These are phyloP conservation scores for Pinus tabuliformis DNA, from an alignment of 75 land plant species.

Conservation along the genomic window DNA sequence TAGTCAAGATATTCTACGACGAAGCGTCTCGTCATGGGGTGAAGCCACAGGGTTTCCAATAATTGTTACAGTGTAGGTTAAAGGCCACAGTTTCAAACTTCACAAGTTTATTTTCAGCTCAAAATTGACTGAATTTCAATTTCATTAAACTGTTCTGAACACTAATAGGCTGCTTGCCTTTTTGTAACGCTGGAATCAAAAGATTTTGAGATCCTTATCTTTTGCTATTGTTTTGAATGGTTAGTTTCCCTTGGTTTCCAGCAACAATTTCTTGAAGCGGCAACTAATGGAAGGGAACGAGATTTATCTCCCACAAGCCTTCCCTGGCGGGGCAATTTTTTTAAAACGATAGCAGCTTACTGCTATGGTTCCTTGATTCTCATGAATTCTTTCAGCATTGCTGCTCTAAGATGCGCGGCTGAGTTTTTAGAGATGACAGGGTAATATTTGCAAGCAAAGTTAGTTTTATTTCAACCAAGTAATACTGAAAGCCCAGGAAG, in stretches of 20 bases:
- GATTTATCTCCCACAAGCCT: neutral
- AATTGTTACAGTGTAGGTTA: no score
- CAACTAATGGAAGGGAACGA: constrained; percentile 22
- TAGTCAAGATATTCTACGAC: no score
- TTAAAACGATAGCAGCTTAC: constrained; percentile 27
- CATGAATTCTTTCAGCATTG: constrained; percentile 28
- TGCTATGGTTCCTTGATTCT: constrained; percentile 32
- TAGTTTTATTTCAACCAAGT: constrained; percentile 19
- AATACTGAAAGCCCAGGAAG: constrained; percentile 28
- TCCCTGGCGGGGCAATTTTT: constrained; percentile 29
- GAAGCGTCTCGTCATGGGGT: no score
- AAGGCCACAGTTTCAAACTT: no score
- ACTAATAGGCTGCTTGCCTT: no score
- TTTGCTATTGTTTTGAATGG: no score
- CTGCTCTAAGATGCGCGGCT: constrained; percentile 25
- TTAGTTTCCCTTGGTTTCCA: constrained; percentile 41
- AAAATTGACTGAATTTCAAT: no score
- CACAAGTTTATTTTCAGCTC: no score
- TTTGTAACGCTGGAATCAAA: no score
- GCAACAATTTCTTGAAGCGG: constrained; percentile 26
- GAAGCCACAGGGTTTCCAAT: no score
- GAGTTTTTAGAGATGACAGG: constrained; percentile 38
- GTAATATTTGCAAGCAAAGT: constrained; percentile 29
- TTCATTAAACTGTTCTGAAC: no score
- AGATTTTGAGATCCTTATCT: no score